A percentile compares a stretch with the other conserved stretches of the same genome.
phyloP scores from a whole-genome alignment of 768 basidiomycete species.

The Pisolithus microcarpus region DNA sequence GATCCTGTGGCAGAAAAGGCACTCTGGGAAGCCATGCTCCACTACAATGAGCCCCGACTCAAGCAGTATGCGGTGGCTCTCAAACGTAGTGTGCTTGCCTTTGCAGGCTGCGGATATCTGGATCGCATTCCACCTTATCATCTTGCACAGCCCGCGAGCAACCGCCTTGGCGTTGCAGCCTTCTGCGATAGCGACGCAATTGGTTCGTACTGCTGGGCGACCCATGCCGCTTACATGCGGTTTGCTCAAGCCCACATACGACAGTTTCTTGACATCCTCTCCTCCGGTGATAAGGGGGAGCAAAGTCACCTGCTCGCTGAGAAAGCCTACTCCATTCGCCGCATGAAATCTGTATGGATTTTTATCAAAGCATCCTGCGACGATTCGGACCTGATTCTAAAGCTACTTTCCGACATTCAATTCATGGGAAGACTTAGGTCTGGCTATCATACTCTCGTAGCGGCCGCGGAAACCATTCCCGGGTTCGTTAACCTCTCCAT shows the following conservation, averaged over 20 bases:
- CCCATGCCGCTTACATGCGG: not conserved
- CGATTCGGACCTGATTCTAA: not conserved
- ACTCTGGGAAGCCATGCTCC: not conserved
- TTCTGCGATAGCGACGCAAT: not conserved
- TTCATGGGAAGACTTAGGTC: slow-evolving; percentile 1
- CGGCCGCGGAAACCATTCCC: not conserved
- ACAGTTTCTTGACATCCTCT: not conserved
- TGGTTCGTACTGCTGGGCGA: not conserved
- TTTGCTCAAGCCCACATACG: not conserved
- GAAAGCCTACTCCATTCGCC: not conserved
- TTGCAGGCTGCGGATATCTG: not conserved
- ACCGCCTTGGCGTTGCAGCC: too few species aligned
- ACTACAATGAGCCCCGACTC: not conserved
- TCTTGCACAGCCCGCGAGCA: not conserved
- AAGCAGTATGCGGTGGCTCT: not conserved
- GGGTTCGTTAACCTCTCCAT: not conserved
- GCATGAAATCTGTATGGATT: not conserved
- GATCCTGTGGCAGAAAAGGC: too few species aligned
- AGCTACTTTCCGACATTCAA: not conserved
- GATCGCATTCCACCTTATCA: not conserved
- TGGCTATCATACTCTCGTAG: not conserved
- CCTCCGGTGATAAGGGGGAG: too few species aligned
- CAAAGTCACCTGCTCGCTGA: not conserved
- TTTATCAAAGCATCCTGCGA: not conserved
- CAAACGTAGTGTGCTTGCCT: not conserved